A percentile compares a stretch with the other conserved stretches of the same genome.
Conservation (phyloP, 2,329 filamentous ascomycete species). For the Fusarium tanahbumbuense region DNA sequence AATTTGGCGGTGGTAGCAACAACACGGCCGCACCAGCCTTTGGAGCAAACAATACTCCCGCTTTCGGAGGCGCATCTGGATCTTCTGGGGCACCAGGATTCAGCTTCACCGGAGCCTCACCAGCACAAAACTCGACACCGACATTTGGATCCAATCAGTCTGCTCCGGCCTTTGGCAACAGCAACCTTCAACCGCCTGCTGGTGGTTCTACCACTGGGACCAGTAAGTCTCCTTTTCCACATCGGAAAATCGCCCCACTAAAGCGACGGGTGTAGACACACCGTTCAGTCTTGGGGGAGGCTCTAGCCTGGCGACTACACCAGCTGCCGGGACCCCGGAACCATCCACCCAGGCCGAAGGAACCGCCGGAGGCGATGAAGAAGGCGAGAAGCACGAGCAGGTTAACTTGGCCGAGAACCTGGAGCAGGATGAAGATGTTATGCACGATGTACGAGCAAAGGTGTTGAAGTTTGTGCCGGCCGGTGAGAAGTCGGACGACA, state of each 20-base stretch:
- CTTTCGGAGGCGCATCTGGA: constrained; percentile 50
- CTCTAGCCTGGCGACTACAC: constrained; percentile 71
- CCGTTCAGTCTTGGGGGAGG: constrained; percentile 68
- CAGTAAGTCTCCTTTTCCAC: constrained; percentile 58
- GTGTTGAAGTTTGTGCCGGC: constrained; percentile 70
- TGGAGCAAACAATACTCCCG: constrained; percentile 44
- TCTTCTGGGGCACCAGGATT: constrained; percentile 51
- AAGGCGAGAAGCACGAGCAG: constrained; percentile 72
- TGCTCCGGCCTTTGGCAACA: constrained; percentile 52
- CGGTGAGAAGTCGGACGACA: constrained; percentile 60
- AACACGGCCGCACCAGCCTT: constrained; percentile 45
- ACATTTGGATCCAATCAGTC: constrained; percentile 52
- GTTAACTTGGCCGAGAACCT: constrained; percentile 75
- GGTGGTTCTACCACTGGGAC: constrained; percentile 60
- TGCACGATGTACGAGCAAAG: constrained; percentile 78
- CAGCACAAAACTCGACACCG: constrained; percentile 46
- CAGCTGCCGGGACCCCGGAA: constrained; percentile 69
- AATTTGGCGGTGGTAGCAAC: constrained; percentile 52
- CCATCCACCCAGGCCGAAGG: constrained; percentile 61
- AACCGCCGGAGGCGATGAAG: constrained; percentile 58
- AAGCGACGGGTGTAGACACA: constrained; percentile 63
- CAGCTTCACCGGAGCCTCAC: constrained; percentile 54
- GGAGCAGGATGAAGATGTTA: constrained; percentile 77
- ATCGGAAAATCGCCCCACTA: constrained; percentile 59
- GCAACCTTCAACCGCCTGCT: constrained; percentile 56